Evolutionary conservation across 768 basidiomycete genomes (phyloP).

Genomic region (Psilocybe azurescens): DNA sequence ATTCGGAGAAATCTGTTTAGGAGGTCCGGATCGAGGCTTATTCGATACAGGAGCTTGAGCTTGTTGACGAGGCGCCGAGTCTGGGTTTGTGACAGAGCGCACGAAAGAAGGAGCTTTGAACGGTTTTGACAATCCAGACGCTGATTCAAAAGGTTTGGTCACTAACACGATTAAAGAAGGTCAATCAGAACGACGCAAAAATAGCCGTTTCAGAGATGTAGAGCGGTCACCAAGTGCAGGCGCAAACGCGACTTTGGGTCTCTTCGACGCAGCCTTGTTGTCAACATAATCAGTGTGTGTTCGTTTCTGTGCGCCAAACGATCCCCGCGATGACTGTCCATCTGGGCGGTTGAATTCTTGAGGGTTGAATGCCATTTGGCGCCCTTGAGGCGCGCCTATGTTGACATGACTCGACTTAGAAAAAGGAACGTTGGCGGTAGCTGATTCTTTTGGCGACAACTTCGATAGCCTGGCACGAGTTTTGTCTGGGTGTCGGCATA

Average conservation of each 20-base stretch:
- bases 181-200: constrained; percentile 27
- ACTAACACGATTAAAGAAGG: constrained; percentile 4
- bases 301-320: constrained; percentile 21
- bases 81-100: constrained; percentile 3
- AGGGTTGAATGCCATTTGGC: constrained; percentile 11
- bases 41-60: not conserved
- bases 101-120: constrained; percentile 48
- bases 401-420: constrained; percentile 11
- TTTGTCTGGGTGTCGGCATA: constrained; percentile 82
- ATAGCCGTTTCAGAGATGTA: constrained; percentile 31
- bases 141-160: constrained; percentile 26
- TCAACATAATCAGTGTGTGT: constrained; percentile 16
- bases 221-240: constrained; percentile 30
- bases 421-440: constrained; percentile 26
- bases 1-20: not conserved
- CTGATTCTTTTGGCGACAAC: constrained; percentile 48
- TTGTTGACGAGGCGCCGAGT: not conserved
- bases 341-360: constrained; percentile 6
- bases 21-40: not conserved
- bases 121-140: constrained; percentile 42
- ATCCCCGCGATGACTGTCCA: not conserved
- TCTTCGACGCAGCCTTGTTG: constrained; percentile 32
- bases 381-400: constrained; percentile 3
- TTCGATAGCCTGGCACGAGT: constrained; percentile 50
- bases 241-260: constrained; percentile 35